These are phyloP conservation scores for Apophysomyces elegans DNA, from an alignment of 371 early-diverging fungal species.

Conservation along the genomic window DNA sequence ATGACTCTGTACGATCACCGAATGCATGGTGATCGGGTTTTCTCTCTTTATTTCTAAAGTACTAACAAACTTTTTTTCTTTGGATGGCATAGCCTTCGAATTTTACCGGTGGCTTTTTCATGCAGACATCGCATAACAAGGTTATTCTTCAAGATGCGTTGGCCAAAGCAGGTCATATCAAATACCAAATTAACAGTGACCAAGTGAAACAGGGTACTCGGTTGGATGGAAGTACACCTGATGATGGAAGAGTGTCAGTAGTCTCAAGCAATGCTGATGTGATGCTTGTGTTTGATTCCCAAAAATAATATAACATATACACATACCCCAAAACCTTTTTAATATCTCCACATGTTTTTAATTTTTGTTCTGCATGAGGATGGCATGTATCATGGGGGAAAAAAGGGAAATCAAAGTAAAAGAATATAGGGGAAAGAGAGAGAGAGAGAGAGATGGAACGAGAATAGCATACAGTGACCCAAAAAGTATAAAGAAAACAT, in stretches of 20 bases:
- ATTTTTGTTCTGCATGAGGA: too few relatives aligned
- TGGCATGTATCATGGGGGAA: not conserved
- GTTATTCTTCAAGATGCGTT: slow-evolving; percentile 12
- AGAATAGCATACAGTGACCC: not conserved
- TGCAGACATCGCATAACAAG: slow-evolving; percentile 16
- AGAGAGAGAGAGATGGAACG: not conserved
- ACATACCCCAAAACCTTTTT: not conserved
- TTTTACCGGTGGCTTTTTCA: slow-evolving; percentile 20
- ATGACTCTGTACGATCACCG: not conserved
- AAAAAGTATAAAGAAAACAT: slow-evolving; percentile 14
- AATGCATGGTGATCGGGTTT: not conserved
- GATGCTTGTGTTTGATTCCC: slow-evolving; percentile 21
- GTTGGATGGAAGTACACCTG: not conserved
- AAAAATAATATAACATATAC: not conserved
- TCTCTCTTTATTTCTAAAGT: not conserved
- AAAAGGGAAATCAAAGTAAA: slow-evolving; percentile 6
- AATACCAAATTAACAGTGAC: slow-evolving; percentile 9
- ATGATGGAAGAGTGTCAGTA: slow-evolving; percentile 12
- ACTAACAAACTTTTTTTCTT: not conserved
- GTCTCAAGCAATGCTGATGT: slow-evolving; percentile 19
- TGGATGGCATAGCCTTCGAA: slow-evolving; percentile 7
- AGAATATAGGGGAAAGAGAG: not conserved
- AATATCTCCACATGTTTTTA: not conserved
- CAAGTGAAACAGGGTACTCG: slow-evolving; percentile 18
- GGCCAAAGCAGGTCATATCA: slow-evolving; percentile 3